Base-by-base conservation (phyloP, 1,139 yeast genomes). In the Blastobotrys arbuscula region DNA sequence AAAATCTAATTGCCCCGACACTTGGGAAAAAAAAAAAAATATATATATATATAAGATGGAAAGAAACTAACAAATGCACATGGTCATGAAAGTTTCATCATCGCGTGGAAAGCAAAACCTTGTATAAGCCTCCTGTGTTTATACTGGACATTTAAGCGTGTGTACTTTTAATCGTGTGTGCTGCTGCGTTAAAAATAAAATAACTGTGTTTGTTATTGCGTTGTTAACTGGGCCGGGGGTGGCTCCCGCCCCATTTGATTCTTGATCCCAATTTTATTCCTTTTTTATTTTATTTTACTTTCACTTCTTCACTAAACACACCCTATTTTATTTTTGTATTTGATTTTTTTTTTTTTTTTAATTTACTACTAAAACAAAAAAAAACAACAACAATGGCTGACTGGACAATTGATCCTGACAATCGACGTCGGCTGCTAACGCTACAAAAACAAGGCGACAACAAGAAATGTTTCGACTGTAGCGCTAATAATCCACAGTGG, bases 401-500 rank as follows among this genome's bases (percentile, higher is more conserved):
- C 51, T 80, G 85, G 96, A 82, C 90, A 34, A 89, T 88, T 54
- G 95, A 88, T 66, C 96, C 96, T 24, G 95, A 87, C 61, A 83
- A 87, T 52, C 81, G 95, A 65, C 79, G 95, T 64, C 84, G 87
- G 67, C 76, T 90, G 50, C 72, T 89, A 56, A 79, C 80, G 41
- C 72, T 89, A 55, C 97, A 90, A 63, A 88, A 88, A 66, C 73
- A 74, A 44, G 95, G 92, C 40, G 82, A 75, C 20, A 90, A 90
- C 74, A 87, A 86, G 71, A 82, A 79, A 64, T 92, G 99, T 70
- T 84, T 88, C 65, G 99, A 92, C 69, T 94, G 98, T 69, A 78
- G 76, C 37, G 95, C 97, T 3, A 95, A 95, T 53, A 90, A 90
- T 65, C 98, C 99, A 8, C 96, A 94, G 62, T 92, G 99, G 99